phyloP scores from a whole-genome alignment of 495 filamentous ascomycete genomes.

The Melanomma pulvis-pyrius region DNA sequence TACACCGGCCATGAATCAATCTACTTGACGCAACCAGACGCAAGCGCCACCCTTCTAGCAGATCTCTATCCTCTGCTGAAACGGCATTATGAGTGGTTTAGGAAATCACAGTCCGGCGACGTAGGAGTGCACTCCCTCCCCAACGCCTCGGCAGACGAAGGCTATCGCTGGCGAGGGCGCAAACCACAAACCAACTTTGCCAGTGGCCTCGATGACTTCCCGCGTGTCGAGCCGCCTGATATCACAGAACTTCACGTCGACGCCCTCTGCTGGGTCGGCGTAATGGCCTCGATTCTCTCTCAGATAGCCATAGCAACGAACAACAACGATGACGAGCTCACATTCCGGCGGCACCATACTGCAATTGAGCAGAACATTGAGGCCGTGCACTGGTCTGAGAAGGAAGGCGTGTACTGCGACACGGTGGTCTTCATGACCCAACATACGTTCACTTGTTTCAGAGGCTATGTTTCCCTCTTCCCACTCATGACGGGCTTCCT shows the following conservation, averaged over 20 bases:
- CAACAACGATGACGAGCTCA: slow-evolving; percentile 69
- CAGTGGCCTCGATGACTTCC: slow-evolving; percentile 94
- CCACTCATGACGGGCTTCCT: slow-evolving; percentile 86
- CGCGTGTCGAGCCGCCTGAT: slow-evolving; percentile 89
- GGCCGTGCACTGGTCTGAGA: slow-evolving; percentile 87
- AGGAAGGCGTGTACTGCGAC: slow-evolving; percentile 83
- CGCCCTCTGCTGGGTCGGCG: slow-evolving; percentile 92
- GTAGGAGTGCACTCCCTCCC: slow-evolving; percentile 85
- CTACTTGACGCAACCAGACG: slow-evolving; percentile 64
- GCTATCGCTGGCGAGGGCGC: slow-evolving; percentile 93
- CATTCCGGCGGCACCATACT: slow-evolving; percentile 68
- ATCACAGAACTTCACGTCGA: slow-evolving; percentile 96
- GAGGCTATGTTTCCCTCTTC: slow-evolving; percentile 92
- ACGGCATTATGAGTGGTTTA: slow-evolving; percentile 91
- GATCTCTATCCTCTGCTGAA: slow-evolving; percentile 89
- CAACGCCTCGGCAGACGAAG: slow-evolving; percentile 81
- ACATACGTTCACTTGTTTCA: slow-evolving; percentile 83
- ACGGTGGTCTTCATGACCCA: slow-evolving; percentile 93
- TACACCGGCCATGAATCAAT: slow-evolving; percentile 46
- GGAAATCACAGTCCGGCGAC: slow-evolving; percentile 84
- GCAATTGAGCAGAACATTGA: slow-evolving; percentile 87
- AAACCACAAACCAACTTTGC: slow-evolving; percentile 81
- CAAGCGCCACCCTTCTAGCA: slow-evolving; percentile 71
- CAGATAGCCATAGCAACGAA: slow-evolving; percentile 73
- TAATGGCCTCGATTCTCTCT: slow-evolving; percentile 80